Evolutionary conservation across 371 early-diverging fungal genomes (phyloP), one percentile per base, ranked within the genome.

Genomic region (Lichtheimia ramosa): DNA sequence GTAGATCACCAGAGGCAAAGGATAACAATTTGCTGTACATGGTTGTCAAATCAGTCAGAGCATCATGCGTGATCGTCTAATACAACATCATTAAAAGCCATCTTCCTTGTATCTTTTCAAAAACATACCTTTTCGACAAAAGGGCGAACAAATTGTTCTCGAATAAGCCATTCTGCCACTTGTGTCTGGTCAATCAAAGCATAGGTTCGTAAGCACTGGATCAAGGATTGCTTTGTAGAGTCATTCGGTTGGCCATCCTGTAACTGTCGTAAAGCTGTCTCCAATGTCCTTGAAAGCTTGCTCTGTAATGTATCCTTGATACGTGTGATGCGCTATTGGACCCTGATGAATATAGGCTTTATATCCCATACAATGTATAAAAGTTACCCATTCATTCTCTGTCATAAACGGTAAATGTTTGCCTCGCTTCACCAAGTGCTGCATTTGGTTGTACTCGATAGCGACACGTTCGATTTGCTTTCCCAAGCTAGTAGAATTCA

Each of bases 401-500:
- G 77, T 66, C 16, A 93, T 89, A 68, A 90, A 90, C 3, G 89
- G 84, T 8, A 87, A 66, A n/a, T 69, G 71, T 61, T 87, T 77
- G n/a, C 89, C 90, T 48, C 83, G 73, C 13, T 79, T 75, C 2
- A 90, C 89, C 2, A 92, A 75, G 65, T 89, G 91, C 59, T 87
- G 90, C 81, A 93, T 85, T 55, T 93, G 92, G 49, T 92, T 92
- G 64, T 83, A 93, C 73, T 93, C 93, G 46, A 90, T 88, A 10
- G 93, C 93, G n/a, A 92, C 92, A 23, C 92, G 85, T 61, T 93
- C 93, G 18, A 93, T 80, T 39, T 89, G 85, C 58, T 92, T 92
- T 6, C 75, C 75, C 0, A 69, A 52, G 39, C 75, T 73, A 43
- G 1, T 13, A 54, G 24, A 10, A 18, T 52, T 25, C n/a, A 3